These are phyloP conservation scores for Neocucurbitaria cava DNA, from an alignment of 2,329 filamentous ascomycete species.

Conservation along the genomic window DNA sequence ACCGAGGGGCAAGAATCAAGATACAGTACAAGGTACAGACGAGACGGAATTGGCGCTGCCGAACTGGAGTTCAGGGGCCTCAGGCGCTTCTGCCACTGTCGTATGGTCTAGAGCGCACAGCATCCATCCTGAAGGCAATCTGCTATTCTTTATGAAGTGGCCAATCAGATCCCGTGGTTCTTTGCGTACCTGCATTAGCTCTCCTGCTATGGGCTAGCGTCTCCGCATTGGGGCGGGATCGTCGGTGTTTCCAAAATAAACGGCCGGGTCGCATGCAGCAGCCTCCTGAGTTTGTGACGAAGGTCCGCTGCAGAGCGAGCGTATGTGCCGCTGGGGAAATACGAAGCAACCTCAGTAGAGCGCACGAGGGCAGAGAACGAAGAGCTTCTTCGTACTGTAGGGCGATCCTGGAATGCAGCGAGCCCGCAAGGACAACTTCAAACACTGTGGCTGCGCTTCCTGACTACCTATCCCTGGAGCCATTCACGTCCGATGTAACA, in stretches of 20 bases:
- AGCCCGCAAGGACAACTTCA: slow-evolving; percentile 22
- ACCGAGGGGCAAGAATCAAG: not conserved
- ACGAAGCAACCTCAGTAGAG: slow-evolving; percentile 13
- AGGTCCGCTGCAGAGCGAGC: slow-evolving; percentile 4
- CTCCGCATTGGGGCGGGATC: slow-evolving; percentile 13
- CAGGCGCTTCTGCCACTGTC: slow-evolving; percentile 23
- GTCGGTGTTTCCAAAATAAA: slow-evolving; percentile 26
- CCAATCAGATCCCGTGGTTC: slow-evolving; percentile 24
- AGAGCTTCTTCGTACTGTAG: not conserved
- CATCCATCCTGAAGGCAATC: slow-evolving; percentile 26
- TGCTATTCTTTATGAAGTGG: slow-evolving; percentile 5
- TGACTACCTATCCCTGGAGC: slow-evolving; percentile 11
- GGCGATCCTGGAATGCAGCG: not conserved
- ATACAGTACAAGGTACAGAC: slow-evolving; percentile 2
- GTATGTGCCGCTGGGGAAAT: slow-evolving; percentile 14
- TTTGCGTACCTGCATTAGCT: slow-evolving; percentile 33
- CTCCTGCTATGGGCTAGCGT: slow-evolving; percentile 5
- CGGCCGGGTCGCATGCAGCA: slow-evolving; percentile 22
- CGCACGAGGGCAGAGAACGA: slow-evolving; percentile 4
- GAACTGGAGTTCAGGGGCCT: slow-evolving; percentile 24
- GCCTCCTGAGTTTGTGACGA: slow-evolving; percentile 22
- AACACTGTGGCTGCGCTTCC: slow-evolving; percentile 35
- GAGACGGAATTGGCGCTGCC: not conserved
- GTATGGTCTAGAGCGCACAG: slow-evolving; percentile 20
- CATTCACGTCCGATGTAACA: slow-evolving; percentile 19